Evolutionary conservation across 2,329 filamentous ascomycete genomes (phyloP), one percentile per base, ranked within the genome.

Genomic region (Fusarium illudens): DNA sequence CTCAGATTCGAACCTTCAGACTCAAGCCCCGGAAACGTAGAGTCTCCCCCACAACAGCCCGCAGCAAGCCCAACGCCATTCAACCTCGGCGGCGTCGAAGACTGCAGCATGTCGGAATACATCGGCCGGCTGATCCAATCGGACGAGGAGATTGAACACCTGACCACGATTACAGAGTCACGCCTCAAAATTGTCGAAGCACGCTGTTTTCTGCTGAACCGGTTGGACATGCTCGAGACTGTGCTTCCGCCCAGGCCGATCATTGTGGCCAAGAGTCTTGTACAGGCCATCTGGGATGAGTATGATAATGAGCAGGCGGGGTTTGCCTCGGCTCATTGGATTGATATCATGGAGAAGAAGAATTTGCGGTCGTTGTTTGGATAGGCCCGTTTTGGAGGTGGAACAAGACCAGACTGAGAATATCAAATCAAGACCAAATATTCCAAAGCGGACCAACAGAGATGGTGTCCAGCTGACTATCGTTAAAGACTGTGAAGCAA

Each of bases 321-420:
- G 1, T 15, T n/a, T 10, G n/a, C 42, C 1, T 32, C 58, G 22
- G 50, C 60, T 6, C 70, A 72, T 33, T 72, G 70, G 70, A 69
- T 72, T 25, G 67, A 72, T 36, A 54, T 72, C 5, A 72, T 72
- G 70, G 65, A 72, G 13, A 60, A 60, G 13, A 64, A 68, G 3
- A 72, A 67, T 6, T 22, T 72, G n/a, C 55, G 70, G 29, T 72
- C 70, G 0, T 22, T 72, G 5, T 72, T 72, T 44, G 70, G 70
- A 15, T 72, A 68, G 20, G 19, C 15, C 8, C 2, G 39, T 44
- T 4, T 25, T 6, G 6, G 22, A 3, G n/a, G n/a, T 20, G 9
- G 19, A 17, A 27, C 2, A 27, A n/a, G 22, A 12, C 22, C 1
- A 44, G 39, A 44, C 22, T 27, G 39, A 27, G 22, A 44, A 4